A percentile compares a stretch with the other conserved stretches of the same genome.
These are phyloP conservation scores for Cladophialophora exuberans DNA, from an alignment of 2,329 filamentous ascomycete species.

Conservation along the genomic window DNA sequence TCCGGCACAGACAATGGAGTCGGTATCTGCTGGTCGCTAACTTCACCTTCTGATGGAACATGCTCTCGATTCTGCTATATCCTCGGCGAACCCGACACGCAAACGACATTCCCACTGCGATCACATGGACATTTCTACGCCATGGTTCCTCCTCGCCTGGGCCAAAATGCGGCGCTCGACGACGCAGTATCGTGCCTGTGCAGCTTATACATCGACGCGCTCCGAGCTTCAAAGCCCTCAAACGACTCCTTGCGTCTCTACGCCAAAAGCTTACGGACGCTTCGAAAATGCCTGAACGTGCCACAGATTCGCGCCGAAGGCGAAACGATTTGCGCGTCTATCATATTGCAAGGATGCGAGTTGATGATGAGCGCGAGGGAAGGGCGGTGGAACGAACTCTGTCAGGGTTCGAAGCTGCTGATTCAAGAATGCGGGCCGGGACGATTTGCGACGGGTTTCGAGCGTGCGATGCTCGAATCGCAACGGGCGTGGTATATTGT, in stretches of 20 bases:
- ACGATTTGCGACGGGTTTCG: slow-evolving; percentile 17
- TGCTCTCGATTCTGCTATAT: slow-evolving; percentile 4
- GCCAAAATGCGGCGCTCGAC: slow-evolving; percentile 3
- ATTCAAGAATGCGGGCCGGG: slow-evolving; percentile 20
- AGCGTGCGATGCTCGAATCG: slow-evolving; percentile 27
- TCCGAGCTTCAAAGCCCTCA: neutral
- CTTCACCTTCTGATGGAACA: neutral
- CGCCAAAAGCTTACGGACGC: slow-evolving; percentile 3
- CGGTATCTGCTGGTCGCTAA: neutral
- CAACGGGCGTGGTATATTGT: slow-evolving; percentile 29
- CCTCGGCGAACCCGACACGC: slow-evolving; percentile 2
- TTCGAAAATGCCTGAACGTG: slow-evolving; percentile 1
- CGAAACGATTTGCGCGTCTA: slow-evolving; percentile 26
- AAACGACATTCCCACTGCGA: slow-evolving; percentile 3
- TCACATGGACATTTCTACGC: slow-evolving; percentile 12
- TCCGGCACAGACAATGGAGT: neutral
- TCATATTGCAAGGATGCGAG: slow-evolving; percentile 28
- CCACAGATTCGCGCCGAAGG: slow-evolving; percentile 6
- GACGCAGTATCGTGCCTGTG: slow-evolving; percentile 15
- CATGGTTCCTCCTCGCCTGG: slow-evolving; percentile 7
- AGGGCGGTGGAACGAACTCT: slow-evolving; percentile 25
- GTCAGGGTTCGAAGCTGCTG: slow-evolving; percentile 20
- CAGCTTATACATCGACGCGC: slow-evolving; percentile 5
- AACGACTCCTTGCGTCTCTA: slow-evolving; percentile 6
- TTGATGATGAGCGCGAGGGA: slow-evolving; percentile 18